Evolutionary conservation across 371 early-diverging fungal genomes (phyloP), one percentile per base, ranked within the genome.

Genomic region (Mucor indicus): DNA sequence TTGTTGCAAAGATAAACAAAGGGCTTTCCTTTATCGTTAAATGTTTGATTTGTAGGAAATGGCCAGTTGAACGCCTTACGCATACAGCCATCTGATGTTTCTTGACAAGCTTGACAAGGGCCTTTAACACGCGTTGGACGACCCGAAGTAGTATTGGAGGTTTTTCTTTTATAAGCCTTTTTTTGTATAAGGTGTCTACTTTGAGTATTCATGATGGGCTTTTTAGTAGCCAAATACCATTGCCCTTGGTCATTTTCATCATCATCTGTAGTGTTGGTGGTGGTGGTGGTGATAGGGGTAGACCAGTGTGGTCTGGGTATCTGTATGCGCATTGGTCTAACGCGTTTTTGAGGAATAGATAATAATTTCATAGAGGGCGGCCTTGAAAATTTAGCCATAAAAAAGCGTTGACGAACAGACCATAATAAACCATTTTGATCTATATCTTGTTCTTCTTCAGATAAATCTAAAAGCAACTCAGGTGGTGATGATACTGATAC

Each of bases 11-110:
- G 60, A 50, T 71, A 69, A 39, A 71, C 72, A 65, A 64, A 75
- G 1, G 69, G 63, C 24, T 58, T 55, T 12, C 75, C 75, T 39
- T 75, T 71, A 36, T 69, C 69, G 53, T 69, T 62, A 38, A 62
- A 67, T 2, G 57, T 35, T 0, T 55, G 45, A 41, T 53, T 60
- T 9, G 62, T 57, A 39, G 68, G 54, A 42, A 75, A 71, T n/a
- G 75, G 75, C 75, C 75, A 75, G 51, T 71, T 50, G 38, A 69
- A 75, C 13, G 71, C 75, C 32, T 75, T 75, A n/a, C 75, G 64
- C 69, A 75, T 75, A 48, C 75, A 75, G 9, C 67, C 69, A 46
- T 75, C 75, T 8, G 71, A 66, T 15, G 62, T 52, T 40, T 71
- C 69, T 36, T 60, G 67, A 38, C 75, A 75, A 9, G 75, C 75